A percentile compares a stretch with the other conserved stretches of the same genome.
Conservation (phyloP, 305 asterid genomes). For the Rubia balearica region DNA sequence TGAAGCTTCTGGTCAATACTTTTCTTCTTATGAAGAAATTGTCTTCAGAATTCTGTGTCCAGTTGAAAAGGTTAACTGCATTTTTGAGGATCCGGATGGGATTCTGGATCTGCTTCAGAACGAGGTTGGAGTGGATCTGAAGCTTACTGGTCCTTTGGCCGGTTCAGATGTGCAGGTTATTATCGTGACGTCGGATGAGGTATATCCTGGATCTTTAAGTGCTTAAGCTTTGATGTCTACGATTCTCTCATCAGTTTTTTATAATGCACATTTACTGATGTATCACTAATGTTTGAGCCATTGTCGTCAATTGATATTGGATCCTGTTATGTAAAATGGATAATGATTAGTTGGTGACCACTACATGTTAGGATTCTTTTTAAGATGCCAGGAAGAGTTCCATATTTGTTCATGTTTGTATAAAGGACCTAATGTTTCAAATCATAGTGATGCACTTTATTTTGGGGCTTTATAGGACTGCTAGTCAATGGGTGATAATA, state of each 20-base stretch:
- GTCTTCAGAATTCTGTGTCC: constrained; percentile 91
- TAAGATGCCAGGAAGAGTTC: background rate
- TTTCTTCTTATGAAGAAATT: constrained; percentile 49
- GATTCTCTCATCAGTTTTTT: background rate
- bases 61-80: constrained; percentile 49
- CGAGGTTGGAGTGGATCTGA: constrained; percentile 73
- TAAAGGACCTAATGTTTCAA: background rate
- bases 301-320: background rate
- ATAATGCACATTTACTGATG: background rate
- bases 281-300: background rate
- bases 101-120: constrained; percentile 74
- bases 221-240: background rate
- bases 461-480: background rate
- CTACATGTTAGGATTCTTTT: background rate
- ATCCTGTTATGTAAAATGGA: background rate
- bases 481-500: background rate
- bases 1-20: constrained; percentile 40
- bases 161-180: constrained; percentile 71
- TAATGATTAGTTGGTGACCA: background rate
- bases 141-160: constrained; percentile 47
- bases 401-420: background rate
- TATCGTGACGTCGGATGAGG: constrained; percentile 81
- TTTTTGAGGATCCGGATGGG: constrained; percentile 74
- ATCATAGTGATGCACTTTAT: background rate
- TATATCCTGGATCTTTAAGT: constrained; percentile 14